Evolutionary conservation across 2,329 filamentous ascomycete genomes (phyloP).

Genomic region (Diaporthe caulivora): DNA sequence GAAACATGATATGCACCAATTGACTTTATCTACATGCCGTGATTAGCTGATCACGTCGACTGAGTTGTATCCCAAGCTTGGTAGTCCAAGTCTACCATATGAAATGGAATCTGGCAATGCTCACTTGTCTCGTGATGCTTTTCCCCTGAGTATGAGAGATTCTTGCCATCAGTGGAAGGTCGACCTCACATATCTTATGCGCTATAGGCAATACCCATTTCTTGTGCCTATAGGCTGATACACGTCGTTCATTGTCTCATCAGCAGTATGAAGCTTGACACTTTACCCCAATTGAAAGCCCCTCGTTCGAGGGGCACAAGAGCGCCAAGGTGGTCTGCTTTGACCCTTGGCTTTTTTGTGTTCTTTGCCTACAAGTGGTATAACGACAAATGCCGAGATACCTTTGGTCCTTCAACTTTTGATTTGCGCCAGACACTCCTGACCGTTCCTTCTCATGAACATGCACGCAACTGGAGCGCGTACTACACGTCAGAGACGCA

Average conservation of each 20-base stretch:
- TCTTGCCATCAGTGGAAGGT: not conserved
- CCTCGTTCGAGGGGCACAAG: not conserved
- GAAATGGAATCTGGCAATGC: not conserved
- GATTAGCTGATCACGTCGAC: not conserved
- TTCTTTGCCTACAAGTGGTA: not conserved
- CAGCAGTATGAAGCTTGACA: not conserved
- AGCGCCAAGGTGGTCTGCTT: not conserved
- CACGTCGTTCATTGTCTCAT: not conserved
- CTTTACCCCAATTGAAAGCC: not conserved
- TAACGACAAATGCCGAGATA: not conserved
- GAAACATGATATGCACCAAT: not conserved
- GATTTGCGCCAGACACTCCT: not conserved
- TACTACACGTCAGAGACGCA: slow-evolving; percentile 1
- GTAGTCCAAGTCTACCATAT: not conserved
- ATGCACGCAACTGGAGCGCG: slow-evolving; percentile 6
- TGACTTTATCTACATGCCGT: not conserved
- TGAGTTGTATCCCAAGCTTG: not conserved
- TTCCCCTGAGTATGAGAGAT: not conserved
- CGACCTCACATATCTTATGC: not conserved
- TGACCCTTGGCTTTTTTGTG: not conserved
- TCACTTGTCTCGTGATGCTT: not conserved
- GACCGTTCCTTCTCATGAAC: not conserved
- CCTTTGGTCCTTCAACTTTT: not conserved
- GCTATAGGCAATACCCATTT: not conserved
- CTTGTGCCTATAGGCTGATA: not conserved